Conservation (phyloP, 306 rosid genomes). For the Vachellia collinsii region DNA sequence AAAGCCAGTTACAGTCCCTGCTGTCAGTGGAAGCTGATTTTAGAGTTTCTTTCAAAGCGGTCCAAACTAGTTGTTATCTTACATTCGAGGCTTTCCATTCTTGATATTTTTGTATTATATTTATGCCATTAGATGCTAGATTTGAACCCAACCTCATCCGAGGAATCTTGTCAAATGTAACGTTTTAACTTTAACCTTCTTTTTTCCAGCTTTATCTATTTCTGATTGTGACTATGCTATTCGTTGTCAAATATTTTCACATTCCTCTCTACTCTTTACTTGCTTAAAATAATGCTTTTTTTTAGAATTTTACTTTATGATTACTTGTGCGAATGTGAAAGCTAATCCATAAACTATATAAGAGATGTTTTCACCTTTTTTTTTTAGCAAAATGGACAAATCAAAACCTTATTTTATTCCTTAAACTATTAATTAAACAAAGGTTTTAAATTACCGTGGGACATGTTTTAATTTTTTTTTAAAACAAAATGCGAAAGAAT, state of each 20-base stretch:
- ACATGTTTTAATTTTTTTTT: no score
- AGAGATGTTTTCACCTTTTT: not conserved
- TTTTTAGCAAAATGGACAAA: no score
- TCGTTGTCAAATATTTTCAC: not conserved
- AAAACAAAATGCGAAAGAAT: no score
- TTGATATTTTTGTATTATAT: conserved; percentile 39
- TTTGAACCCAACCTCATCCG: not conserved
- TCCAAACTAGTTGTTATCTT: conserved; percentile 2
- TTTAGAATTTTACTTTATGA: no score
- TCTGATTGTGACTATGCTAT: not conserved
- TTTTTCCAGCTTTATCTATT: not conserved
- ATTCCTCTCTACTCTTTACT: not conserved
- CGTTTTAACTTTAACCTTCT: not conserved
- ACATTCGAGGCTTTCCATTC: conserved; percentile 31
- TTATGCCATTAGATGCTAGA: not conserved
- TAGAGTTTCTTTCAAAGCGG: not conserved
- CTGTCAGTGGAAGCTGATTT: conserved; percentile 42
- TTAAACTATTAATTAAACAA: no score
- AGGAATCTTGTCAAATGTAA: not conserved
- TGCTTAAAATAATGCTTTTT: not conserved
- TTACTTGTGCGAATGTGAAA: not conserved
- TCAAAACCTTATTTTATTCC: no score
- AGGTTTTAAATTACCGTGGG: no score
- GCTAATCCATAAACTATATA: not conserved
- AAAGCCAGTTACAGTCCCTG: conserved; percentile 47